Evolutionary conservation across 2,329 filamentous ascomycete species (phyloP).

Genomic region (Sporothrix pseudoabietina): DNA sequence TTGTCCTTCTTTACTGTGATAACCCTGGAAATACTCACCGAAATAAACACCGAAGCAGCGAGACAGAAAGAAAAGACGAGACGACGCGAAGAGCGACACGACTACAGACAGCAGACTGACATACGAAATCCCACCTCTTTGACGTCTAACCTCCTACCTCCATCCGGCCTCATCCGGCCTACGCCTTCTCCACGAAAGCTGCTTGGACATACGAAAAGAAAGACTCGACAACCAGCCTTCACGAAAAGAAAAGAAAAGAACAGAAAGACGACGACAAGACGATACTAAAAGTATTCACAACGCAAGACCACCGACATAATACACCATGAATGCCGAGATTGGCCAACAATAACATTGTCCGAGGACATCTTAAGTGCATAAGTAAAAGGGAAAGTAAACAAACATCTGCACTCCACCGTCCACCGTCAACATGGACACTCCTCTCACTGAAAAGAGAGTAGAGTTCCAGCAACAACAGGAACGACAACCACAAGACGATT

Average conservation of each 20-base stretch:
- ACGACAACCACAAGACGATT: not conserved
- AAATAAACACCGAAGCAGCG: not conserved
- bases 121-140: no score
- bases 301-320: not conserved
- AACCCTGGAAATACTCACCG: not conserved
- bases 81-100: not conserved
- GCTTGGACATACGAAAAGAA: not conserved
- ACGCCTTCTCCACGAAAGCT: not conserved
- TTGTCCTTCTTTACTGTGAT: not conserved
- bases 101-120: not conserved
- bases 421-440: not conserved
- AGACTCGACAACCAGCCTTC: not conserved
- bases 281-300: no score
- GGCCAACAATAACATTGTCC: not conserved
- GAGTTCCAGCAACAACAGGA: not conserved
- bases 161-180: no score
- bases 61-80: not conserved
- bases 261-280: not conserved
- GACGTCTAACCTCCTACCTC: no score
- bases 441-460: not conserved
- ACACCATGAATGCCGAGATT: not conserved
- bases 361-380: not conserved
- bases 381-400: not conserved
- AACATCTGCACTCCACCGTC: not conserved
- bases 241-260: slow-evolving; percentile 11